Conservation (phyloP, 768 basidiomycete species). For the Phaffia australis region DNA sequence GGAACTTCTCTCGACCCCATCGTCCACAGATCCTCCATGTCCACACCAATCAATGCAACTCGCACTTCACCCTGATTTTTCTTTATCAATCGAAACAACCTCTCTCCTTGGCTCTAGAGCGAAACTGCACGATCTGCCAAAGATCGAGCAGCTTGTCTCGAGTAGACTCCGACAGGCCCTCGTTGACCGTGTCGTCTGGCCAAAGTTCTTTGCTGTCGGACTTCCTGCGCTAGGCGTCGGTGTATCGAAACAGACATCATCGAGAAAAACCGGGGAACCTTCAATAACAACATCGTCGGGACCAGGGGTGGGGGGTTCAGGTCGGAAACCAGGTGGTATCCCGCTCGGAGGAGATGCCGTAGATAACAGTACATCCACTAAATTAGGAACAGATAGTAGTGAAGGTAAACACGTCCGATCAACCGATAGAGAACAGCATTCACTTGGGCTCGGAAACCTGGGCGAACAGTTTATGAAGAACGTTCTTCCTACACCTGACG, state of each 20-base stretch:
- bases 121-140: conserved; percentile 95
- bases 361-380: no score
- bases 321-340: no score
- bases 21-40: conserved; percentile 37
- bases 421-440: no score
- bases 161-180: conserved; percentile 61
- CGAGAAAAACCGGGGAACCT: no score
- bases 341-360: no score
- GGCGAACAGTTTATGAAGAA: no score
- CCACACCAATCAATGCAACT: conserved; percentile 56
- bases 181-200: conserved; percentile 44
- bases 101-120: conserved; percentile 92
- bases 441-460: no score
- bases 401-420: no score
- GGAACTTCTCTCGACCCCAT: conserved; percentile 19
- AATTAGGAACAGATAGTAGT: no score
- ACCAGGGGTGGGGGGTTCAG: no score
- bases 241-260: not conserved
- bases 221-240: conserved; percentile 24
- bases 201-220: conserved; percentile 35
- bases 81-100: conserved; percentile 71
- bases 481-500: no score
- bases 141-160: conserved; percentile 86
- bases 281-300: no score
- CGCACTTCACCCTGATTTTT: conserved; percentile 73